These are phyloP conservation scores for Nannizzia gypsea DNA, from an alignment of 2,329 filamentous ascomycete species.

Conservation along the genomic window DNA sequence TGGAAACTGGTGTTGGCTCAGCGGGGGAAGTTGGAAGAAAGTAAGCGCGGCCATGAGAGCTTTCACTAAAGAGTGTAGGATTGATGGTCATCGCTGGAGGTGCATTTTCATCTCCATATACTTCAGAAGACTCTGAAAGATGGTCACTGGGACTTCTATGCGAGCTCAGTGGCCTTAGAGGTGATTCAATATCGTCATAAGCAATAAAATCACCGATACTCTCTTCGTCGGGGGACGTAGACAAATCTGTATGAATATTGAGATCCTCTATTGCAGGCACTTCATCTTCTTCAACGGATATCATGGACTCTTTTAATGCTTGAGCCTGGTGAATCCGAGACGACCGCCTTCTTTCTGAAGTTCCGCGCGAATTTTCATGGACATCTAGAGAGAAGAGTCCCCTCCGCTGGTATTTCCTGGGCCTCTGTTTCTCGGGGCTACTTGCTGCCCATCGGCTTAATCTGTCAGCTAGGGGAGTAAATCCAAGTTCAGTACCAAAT, in stretches of 20 bases:
- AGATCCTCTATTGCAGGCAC: constrained; percentile 3
- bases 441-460: constrained; percentile 52
- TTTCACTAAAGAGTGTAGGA: constrained; percentile 15
- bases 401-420: constrained; percentile 19
- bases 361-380: background rate
- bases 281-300: background rate
- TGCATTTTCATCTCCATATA: constrained; percentile 51
- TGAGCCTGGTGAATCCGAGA: background rate
- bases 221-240: background rate
- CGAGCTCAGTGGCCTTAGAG: background rate
- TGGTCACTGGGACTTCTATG: background rate
- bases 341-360: background rate
- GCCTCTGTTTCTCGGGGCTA: constrained; percentile 39
- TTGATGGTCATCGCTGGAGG: constrained; percentile 16
- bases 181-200: background rate
- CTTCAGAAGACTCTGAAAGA: background rate
- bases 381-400: constrained; percentile 25
- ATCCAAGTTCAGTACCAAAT: constrained; percentile 35
- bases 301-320: background rate
- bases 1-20: constrained; percentile 10
- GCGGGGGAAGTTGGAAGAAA: constrained; percentile 15
- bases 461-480: constrained; percentile 53
- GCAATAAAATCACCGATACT: background rate
- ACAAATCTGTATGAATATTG: background rate
- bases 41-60: constrained; percentile 19